Base-by-base conservation (phyloP, 164 flowering plant species). In the Stephania japonica region DNA sequence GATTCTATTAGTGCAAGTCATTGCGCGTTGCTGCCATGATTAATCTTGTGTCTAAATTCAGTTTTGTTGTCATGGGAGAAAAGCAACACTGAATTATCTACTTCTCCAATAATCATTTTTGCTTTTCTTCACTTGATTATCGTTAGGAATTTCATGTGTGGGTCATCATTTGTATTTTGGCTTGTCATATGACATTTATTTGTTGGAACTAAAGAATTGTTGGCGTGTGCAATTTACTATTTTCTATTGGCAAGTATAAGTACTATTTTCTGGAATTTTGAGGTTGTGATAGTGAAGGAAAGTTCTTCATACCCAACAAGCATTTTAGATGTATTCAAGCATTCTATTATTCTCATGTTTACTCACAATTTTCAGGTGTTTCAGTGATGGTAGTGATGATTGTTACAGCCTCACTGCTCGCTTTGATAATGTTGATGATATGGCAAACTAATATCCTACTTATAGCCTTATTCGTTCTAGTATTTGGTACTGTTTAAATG, bases 211-310 rank as follows among this genome's bases (percentile, higher is more conserved):
- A 50, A 50, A 12, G 19, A 50, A 12, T 12, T 50, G 59, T n/a
- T 13, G 59, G 59, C 59, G 13, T 50, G 18, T 44, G 49, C 11
- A 50, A 50, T n/a, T 50, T 92, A 90, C 80, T 88, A 86, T 78
- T 8, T 90, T 25, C 27, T 91, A 66, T 77, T 93, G 97, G 98
- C 90, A 89, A 88, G 98, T 90, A 24, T 25, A 75, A 42, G 24
- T 68, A 72, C 71, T 67, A 21, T 10, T 61, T 18, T 65, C 1
- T 44, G 42, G 44, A 68, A 72, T 19, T 56, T 0, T 3, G 19
- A 27, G 53, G 10, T 12, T 64, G 43, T 24, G 38, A 63, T 16
- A 26, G 27, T 16, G 63, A 41, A 23, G 7, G n/a, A 18, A 5
- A 18, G 18, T 8, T 61, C 49, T 63, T 79, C 25, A 79, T 49